Base-by-base conservation (phyloP, 306 rosid genomes). In the Urtica urens region DNA sequence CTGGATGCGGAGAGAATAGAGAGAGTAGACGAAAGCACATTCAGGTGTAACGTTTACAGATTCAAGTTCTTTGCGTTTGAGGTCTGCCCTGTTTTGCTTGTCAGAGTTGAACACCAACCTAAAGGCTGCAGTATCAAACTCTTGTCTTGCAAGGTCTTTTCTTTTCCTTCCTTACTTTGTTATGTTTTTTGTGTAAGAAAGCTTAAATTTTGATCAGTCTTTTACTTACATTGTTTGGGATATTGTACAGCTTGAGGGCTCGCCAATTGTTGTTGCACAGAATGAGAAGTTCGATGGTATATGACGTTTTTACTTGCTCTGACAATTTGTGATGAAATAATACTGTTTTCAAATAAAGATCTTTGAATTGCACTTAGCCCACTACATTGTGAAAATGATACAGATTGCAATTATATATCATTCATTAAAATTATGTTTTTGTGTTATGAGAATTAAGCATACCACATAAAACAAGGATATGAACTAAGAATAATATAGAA, bases 1-100 rank as follows among this genome's bases (percentile, higher is more conserved):
- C 69, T 88, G 77, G 97, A 90, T 14, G 97, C 93, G 7, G 95
- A 90, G 87, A 66, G 97, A 77, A 90, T 90, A 24, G 97, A 84
- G 74, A 78, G 95, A 46, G 80, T 90, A 35, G 87, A 78, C 35
- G 95, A 81, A 3, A 62, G 59, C 57, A 90, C 97, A 10, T 90
- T 88, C 68, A 72, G 95, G 77, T 88, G 95, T 63, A 78, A 81
- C 12, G 93, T 88, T 15, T 88, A 88, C 51, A 70, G 62, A 23
- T 47, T 90, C 43, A 90, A 81, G 72, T 84, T 90, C 78, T 84
- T 90, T 57, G 40, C 70, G 0, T 84, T 90, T 43, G 95, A 90
- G 77, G 74, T 90, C 61, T 77, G 92, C 75, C 97, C 97, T 1
- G 95, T 90, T 69, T 59, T 90, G 68, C 70, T 83, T 16, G 95